These are phyloP conservation scores for Microbotryum saponariae DNA, from an alignment of 1,284 basidiomycete species.

Conservation along the genomic window DNA sequence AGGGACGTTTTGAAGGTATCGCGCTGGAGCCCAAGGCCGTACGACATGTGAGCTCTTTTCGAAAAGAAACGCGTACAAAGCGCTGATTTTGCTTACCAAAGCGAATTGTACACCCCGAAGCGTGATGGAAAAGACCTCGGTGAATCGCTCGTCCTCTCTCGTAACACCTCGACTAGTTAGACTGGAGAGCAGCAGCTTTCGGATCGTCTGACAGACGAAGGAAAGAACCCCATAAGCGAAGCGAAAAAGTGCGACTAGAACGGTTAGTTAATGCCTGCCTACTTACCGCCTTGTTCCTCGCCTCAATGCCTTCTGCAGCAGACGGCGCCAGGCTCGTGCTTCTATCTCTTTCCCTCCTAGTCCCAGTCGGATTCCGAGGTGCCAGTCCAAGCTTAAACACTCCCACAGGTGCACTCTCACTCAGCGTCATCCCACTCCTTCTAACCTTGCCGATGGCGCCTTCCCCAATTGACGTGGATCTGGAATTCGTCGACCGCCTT, in stretches of 20 bases:
- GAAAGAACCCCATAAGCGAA: not conserved
- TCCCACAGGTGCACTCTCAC: slow-evolving; percentile 22
- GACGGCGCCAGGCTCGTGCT: not conserved
- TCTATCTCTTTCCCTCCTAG: not conserved
- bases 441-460: not conserved
- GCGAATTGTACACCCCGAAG: slow-evolving; percentile 24
- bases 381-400: not conserved
- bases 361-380: not conserved
- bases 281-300: slow-evolving; percentile 25
- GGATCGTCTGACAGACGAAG: slow-evolving; percentile 9
- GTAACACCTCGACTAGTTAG: slow-evolving; percentile 9
- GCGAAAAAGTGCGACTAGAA: not conserved
- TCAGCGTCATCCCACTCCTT: slow-evolving; percentile 7
- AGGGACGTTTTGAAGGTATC: slow-evolving; percentile 1
- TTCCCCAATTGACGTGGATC: not conserved
- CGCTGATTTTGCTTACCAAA: slow-evolving; percentile 14
- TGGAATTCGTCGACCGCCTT: slow-evolving; percentile 14
- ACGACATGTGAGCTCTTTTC: not conserved
- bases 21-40: not conserved
- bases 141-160: slow-evolving; percentile 12
- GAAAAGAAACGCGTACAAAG: too few relatives aligned
- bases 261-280: too few relatives aligned
- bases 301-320: slow-evolving; percentile 4
- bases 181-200: slow-evolving; percentile 13
- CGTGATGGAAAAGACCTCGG: slow-evolving; percentile 21